phyloP scores from a whole-genome alignment of 805 yeast genomes.

The Clavispora santaluciae region DNA sequence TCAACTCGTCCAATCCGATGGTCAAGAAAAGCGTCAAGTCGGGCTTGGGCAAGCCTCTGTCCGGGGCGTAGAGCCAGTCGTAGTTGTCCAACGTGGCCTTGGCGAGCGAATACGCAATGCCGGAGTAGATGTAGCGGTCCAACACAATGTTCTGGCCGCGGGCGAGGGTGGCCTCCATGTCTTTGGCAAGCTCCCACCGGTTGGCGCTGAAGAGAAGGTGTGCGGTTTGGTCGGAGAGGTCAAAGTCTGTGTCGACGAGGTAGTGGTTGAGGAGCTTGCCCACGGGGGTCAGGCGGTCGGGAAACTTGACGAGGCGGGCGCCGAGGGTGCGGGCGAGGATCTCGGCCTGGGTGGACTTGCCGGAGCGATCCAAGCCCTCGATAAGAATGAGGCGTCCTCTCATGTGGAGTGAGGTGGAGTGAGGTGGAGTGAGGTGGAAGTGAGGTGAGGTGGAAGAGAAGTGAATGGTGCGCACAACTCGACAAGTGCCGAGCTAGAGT shows the following conservation, averaged over 20 bases:
- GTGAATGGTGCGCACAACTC: background rate
- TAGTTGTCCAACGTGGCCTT: slow-evolving; percentile 46
- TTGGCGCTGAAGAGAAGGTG: slow-evolving; percentile 90
- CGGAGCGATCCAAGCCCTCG: slow-evolving; percentile 94
- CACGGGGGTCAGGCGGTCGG: slow-evolving; percentile 78
- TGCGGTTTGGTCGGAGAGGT: slow-evolving; percentile 69
- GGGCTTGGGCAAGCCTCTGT: slow-evolving; percentile 79
- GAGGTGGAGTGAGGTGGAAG: background rate
- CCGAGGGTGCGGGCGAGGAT: slow-evolving; percentile 24
- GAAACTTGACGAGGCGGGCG: slow-evolving; percentile 63
- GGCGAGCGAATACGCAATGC: slow-evolving; percentile 88
- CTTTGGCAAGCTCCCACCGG: slow-evolving; percentile 75
- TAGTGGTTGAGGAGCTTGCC: slow-evolving; percentile 77
- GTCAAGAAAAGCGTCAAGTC: slow-evolving; percentile 78
- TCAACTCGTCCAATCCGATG: slow-evolving; percentile 41
- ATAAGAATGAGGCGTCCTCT: slow-evolving; percentile 76
- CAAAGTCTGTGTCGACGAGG: slow-evolving; percentile 46
- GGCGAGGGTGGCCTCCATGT: slow-evolving; percentile 41
- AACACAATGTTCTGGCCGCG: slow-evolving; percentile 60
- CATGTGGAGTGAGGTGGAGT: slow-evolving; percentile 8
- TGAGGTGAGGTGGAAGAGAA: background rate
- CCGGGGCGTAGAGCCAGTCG: slow-evolving; percentile 81
- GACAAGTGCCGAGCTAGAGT: no score
- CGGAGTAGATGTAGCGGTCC: slow-evolving; percentile 90
- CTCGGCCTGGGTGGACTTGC: slow-evolving; percentile 78